These are phyloP conservation scores for Petasospora fabianii DNA, from an alignment of 1,139 yeast species.

Conservation along the genomic window DNA sequence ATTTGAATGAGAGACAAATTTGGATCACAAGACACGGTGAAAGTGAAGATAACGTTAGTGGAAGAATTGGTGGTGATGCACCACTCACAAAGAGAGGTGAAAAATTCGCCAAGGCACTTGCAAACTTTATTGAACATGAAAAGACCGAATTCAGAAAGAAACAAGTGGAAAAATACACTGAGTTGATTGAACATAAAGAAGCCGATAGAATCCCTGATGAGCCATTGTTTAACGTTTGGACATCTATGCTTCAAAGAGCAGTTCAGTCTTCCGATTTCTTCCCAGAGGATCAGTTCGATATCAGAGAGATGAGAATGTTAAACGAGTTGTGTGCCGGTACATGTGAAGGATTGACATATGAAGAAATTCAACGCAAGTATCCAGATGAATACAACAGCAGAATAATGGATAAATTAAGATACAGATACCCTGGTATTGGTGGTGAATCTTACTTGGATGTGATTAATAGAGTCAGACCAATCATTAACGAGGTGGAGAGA, in stretches of 20 bases:
- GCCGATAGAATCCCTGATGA: constrained; percentile 21
- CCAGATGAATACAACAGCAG: constrained; percentile 82
- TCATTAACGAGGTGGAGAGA: constrained; percentile 89
- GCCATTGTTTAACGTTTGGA: constrained; percentile 84
- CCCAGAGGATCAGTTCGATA: constrained; percentile 51
- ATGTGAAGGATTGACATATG: constrained; percentile 88
- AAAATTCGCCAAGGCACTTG: constrained; percentile 67
- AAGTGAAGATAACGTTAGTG: constrained; percentile 75
- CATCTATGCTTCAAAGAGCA: constrained; percentile 78
- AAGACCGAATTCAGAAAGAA: constrained; percentile 63
- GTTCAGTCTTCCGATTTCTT: constrained; percentile 76
- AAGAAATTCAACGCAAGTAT: constrained; percentile 63
- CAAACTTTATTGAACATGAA: constrained; percentile 71
- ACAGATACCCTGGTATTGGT: constrained; percentile 95
- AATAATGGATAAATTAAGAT: constrained; percentile 68
- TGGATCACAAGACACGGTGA: constrained; percentile 98
- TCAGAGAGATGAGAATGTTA: constrained; percentile 89
- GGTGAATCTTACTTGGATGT: constrained; percentile 96
- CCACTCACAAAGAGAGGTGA: constrained; percentile 73
- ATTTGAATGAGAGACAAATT: constrained; percentile 84
- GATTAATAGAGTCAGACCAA: constrained; percentile 81
- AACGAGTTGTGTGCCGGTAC: constrained; percentile 92
- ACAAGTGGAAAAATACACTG: constrained; percentile 52
- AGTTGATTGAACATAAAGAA: constrained; percentile 32
- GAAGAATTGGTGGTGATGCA: constrained; percentile 93